phyloP scores from a whole-genome alignment of 805 yeast genomes.

The Phaffomyces thermotolerans region DNA sequence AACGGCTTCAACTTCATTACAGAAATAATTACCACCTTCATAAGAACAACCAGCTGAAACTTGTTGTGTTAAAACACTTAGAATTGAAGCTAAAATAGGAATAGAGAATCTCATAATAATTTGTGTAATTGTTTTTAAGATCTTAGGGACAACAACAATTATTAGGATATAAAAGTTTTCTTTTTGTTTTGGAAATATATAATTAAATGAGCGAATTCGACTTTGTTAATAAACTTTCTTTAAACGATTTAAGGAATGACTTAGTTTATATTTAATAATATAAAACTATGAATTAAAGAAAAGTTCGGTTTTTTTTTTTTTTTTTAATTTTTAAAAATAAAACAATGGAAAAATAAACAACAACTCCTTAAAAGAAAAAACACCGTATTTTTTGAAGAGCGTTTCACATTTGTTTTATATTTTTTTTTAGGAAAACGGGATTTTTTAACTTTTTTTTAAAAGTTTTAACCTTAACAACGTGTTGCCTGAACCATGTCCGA shows the following conservation, averaged over 20 bases:
- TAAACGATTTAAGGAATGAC: constrained; percentile 7
- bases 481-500: not conserved
- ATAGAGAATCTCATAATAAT: constrained; percentile 18
- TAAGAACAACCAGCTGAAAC: constrained; percentile 33
- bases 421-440: too few species aligned
- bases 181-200: too few species aligned
- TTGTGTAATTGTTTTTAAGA: not conserved
- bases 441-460: too few species aligned
- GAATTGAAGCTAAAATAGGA: constrained; percentile 16
- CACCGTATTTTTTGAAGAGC: too few species aligned
- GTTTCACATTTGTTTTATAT: not conserved
- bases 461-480: not conserved
- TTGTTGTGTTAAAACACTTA: constrained; percentile 14
- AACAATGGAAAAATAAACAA: too few species aligned
- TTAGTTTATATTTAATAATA: not conserved
- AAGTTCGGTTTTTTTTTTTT: too few species aligned
- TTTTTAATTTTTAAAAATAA: too few species aligned
- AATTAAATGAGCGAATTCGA: constrained; percentile 3
- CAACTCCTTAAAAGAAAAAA: too few species aligned
- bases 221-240: not conserved
- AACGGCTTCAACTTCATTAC: constrained; percentile 61
- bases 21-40: constrained; percentile 76
- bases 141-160: too few species aligned
- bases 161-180: too few species aligned
- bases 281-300: constrained; percentile 1